Evolutionary conservation across 345 rosid genomes (phyloP).

Genomic region (Gossypium sturtianum): DNA sequence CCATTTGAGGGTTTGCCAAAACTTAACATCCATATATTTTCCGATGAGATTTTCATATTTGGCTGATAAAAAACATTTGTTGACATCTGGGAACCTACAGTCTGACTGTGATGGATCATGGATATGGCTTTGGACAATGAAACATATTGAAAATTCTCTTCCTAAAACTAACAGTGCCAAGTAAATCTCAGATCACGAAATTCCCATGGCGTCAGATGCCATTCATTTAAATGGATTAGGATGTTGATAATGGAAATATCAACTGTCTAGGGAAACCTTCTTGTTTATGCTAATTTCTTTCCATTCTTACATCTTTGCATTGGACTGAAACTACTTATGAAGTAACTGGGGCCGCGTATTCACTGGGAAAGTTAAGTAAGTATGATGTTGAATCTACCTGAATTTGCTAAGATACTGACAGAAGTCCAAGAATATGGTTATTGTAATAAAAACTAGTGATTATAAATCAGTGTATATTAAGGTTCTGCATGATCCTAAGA

Average conservation of each 20-base stretch:
- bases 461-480: neutral
- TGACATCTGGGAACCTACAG: neutral
- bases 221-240: no score
- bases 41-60: neutral
- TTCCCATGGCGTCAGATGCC: neutral
- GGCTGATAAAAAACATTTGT: neutral
- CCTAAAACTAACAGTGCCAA: neutral
- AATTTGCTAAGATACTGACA: neutral
- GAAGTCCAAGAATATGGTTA: neutral
- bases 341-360: no score
- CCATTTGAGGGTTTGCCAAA: neutral
- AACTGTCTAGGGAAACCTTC: no score
- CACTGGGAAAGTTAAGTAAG: neutral
- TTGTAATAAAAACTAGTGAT: neutral
- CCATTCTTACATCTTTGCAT: no score
- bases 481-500: neutral
- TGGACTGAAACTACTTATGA: no score
- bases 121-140: neutral
- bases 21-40: neutral
- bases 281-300: no score
- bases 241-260: no score
- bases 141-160: neutral
- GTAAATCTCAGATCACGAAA: neutral
- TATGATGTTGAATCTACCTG: neutral
- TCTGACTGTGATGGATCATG: neutral